Evolutionary conservation across 2,329 filamentous ascomycete species (phyloP).

Genomic region (Hypoxylon sp.): DNA sequence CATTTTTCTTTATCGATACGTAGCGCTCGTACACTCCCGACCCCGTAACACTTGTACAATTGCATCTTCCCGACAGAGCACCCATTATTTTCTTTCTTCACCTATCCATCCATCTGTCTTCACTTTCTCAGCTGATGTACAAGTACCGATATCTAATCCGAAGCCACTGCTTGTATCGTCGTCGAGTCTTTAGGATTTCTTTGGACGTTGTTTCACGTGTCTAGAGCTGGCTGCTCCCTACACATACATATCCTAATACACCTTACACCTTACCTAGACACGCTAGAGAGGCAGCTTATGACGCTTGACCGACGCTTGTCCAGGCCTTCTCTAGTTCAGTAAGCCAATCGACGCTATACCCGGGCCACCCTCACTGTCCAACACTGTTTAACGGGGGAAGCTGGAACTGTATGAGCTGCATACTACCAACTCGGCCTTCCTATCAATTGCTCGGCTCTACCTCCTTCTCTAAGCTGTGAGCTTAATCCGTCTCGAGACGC

Average conservation of each 20-base stretch:
- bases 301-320: conserved; percentile 21
- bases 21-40: conserved; percentile 1
- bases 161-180: no score
- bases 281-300: no score
- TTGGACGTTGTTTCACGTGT: conserved; percentile 2
- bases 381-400: conserved; percentile 21
- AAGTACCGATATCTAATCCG: no score
- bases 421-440: background rate
- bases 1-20: conserved; percentile 33
- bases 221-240: background rate
- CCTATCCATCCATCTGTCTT: background rate
- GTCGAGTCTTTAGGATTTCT: no score
- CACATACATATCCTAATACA: background rate
- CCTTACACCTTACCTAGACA: no score
- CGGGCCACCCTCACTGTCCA: conserved; percentile 14
- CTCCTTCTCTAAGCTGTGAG: conserved; percentile 9
- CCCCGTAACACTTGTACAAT: no score
- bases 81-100: conserved; percentile 5
- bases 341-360: conserved; percentile 14
- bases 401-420: background rate
- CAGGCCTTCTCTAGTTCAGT: conserved; percentile 10
- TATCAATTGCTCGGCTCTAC: no score
- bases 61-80: no score
- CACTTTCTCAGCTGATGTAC: no score
- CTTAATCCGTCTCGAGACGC: conserved; percentile 4